Evolutionary conservation across 495 filamentous ascomycete genomes (phyloP).

Genomic region (Penicillium longicatenatum): DNA sequence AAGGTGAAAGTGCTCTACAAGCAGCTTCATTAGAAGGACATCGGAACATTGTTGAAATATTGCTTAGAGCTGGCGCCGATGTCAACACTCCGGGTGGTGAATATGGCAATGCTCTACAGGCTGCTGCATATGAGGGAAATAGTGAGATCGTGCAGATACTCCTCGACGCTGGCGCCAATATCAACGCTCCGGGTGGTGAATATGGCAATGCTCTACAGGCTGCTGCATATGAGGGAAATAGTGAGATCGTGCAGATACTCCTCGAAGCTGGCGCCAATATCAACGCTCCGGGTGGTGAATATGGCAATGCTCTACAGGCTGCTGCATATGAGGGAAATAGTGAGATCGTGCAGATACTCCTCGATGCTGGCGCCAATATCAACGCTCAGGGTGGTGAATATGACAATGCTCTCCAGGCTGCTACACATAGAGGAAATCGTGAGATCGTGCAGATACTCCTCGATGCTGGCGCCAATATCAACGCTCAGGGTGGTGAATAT

Average conservation of each 20-base stretch:
- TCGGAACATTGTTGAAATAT: neutral
- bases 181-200: neutral
- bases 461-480: too few relatives aligned
- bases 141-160: neutral
- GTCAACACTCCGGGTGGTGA: neutral
- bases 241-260: slow-evolving; percentile 2
- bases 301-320: too few relatives aligned
- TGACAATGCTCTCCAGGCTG: too few relatives aligned
- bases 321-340: too few relatives aligned
- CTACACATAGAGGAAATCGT: too few relatives aligned
- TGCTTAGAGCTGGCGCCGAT: neutral
- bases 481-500: too few relatives aligned
- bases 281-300: neutral
- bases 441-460: too few relatives aligned
- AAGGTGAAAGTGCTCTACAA: neutral
- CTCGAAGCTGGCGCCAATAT: slow-evolving; percentile 4
- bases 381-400: too few relatives aligned
- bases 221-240: neutral
- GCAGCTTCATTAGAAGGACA: neutral
- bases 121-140: neutral
- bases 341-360: too few relatives aligned
- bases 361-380: too few relatives aligned
- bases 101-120: neutral
- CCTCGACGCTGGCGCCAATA: neutral
- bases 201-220: slow-evolving; percentile 4